A percentile compares a stretch with the other conserved stretches of the same genome.
Conservation (phyloP, 2,329 filamentous ascomycete species). For the Shiraia sp. region DNA sequence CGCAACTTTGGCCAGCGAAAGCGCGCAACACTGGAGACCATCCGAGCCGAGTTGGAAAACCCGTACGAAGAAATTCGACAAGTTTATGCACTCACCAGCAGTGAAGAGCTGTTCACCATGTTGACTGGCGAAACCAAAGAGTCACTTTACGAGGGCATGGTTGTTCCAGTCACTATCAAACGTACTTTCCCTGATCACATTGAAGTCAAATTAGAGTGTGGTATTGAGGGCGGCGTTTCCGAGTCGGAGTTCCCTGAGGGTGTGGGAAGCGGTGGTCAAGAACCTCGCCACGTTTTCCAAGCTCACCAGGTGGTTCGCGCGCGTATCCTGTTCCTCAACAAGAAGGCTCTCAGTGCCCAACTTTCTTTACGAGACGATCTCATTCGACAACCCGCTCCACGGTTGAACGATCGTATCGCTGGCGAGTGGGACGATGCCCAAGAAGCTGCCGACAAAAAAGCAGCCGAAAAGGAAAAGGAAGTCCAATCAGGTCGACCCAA, state of each 20-base stretch:
- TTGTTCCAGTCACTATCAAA: conserved; percentile 85
- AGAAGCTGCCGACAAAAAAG: conserved; percentile 75
- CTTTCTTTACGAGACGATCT: conserved; percentile 83
- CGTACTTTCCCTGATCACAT: conserved; percentile 91
- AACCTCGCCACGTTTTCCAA: conserved; percentile 67
- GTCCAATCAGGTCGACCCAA: conserved; percentile 82
- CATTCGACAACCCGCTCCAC: conserved; percentile 62
- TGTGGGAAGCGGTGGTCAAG: conserved; percentile 54
- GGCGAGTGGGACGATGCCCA: conserved; percentile 86
- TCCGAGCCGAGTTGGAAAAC: conserved; percentile 87
- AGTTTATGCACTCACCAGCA: conserved; percentile 69
- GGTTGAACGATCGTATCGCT: conserved; percentile 66
- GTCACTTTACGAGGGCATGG: conserved; percentile 85
- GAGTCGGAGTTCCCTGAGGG: conserved; percentile 78
- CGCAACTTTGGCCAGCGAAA: conserved; percentile 92
- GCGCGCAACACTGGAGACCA: conserved; percentile 92
- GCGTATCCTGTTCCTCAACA: conserved; percentile 85
- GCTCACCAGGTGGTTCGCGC: conserved; percentile 84
- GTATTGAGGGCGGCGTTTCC: conserved; percentile 86
- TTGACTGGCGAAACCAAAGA: conserved; percentile 90
- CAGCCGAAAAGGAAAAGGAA: conserved; percentile 83
- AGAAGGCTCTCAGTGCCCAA: conserved; percentile 81
- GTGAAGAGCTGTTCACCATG: conserved; percentile 91
- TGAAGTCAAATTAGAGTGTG: conserved; percentile 90
- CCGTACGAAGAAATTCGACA: conserved; percentile 94